Base-by-base conservation (phyloP, 345 rosid genomes). In the Abelmoschus esculentus region DNA sequence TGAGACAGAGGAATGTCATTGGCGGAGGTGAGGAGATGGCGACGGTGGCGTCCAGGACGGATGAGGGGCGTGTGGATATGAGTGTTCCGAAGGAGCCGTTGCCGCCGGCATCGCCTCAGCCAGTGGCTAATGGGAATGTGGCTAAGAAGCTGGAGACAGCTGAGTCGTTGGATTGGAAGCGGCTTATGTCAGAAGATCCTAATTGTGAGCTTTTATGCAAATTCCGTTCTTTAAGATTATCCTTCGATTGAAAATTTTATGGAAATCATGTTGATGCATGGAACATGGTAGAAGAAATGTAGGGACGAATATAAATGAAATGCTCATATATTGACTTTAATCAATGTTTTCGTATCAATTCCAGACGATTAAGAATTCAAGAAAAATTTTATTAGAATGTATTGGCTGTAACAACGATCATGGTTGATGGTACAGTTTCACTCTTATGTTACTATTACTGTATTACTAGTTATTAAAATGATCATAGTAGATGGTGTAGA, bases 131-230 rank as follows among this genome's bases (percentile, higher is more conserved):
- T 36, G 86, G 78, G 69, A 70, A 69, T 66, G 71, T 44, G 40
- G 77, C 72, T 32, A 76, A 69, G 70, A 88, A 79, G 76, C 73
- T 89, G 81, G 96, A 84, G 57, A 82, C 92, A 2, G 92, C 82
- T 22, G 86, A 81, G 69, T 89, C 97, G 29, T 78, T 93, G 83
- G 97, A 93, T 63, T 93, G 98, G 97, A 86, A 83, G 69, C 86
- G 76, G 66, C 84, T 90, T 61, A 77, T 93, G 86, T 86, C 87
- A 0, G 77, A 87, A 70, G 96, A 93, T 83, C 85, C 89, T 69
- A 79, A 83, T 71, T 85, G 98, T 90, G 77, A 85, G 93, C 80
- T 53, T 80, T 56, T 22, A 22, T 22, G 26, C 26, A 22, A 22
- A 22, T 22, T 22, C 26, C 26, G 0, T 22, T 69, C 32, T 36